phyloP scores from a whole-genome alignment of 306 rosid species.

The Quercus engelmannii region DNA sequence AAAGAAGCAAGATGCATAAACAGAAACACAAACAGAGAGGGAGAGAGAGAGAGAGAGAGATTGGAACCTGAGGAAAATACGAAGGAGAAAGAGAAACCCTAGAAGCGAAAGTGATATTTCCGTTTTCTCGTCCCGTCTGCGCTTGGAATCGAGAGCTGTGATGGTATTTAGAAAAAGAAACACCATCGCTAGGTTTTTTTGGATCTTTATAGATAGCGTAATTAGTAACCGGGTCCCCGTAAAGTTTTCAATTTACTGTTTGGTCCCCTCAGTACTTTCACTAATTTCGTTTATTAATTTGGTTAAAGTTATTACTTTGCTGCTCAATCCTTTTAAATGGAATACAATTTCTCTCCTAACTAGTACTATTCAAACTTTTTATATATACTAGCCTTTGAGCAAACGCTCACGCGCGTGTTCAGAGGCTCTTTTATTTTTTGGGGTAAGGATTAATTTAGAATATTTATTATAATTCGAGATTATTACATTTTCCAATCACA shows the following conservation, averaged over 20 bases:
- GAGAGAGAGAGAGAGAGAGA: conserved; percentile 18
- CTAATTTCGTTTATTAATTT: background rate
- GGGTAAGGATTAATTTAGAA: no score
- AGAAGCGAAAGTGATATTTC: conserved; percentile 12
- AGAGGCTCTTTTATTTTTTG: no score
- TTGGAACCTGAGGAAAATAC: conserved; percentile 21
- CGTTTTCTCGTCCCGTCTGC: background rate
- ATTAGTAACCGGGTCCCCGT: background rate
- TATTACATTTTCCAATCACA: no score
- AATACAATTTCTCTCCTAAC: no score
- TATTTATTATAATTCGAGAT: no score
- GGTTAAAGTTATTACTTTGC: no score
- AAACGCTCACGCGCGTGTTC: no score
- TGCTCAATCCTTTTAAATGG: no score
- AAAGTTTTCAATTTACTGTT: background rate
- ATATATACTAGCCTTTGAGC: no score
- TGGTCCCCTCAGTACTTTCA: background rate
- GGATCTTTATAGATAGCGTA: background rate
- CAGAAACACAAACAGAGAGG: background rate
- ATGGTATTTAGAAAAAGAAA: no score
- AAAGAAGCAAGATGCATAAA: background rate
- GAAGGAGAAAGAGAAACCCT: conserved; percentile 35
- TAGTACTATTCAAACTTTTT: no score
- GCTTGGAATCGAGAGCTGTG: no score
- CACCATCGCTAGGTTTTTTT: background rate